Evolutionary conservation across 1,139 yeast genomes (phyloP).

Genomic region (Entelexis paramagnoliae): DNA sequence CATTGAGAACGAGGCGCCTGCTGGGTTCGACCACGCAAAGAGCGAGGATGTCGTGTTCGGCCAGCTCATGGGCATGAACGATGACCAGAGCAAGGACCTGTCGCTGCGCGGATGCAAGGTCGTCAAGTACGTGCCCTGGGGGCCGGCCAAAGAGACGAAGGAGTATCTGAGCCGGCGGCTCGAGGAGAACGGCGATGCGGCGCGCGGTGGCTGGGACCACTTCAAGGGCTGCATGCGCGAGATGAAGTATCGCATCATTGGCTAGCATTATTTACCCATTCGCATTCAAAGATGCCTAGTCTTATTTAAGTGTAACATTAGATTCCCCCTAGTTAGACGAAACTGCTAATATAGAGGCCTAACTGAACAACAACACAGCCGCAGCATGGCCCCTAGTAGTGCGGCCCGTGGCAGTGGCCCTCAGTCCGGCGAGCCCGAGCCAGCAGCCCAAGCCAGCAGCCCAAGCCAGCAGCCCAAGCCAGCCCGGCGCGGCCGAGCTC

Average conservation of each 20-base stretch:
- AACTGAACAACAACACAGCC: too few species aligned
- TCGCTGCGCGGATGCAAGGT: conserved; percentile 58
- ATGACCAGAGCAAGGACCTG: conserved; percentile 69
- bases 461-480: too few species aligned
- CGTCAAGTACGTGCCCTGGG: conserved; percentile 96
- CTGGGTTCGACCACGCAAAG: conserved; percentile 20
- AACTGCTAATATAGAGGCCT: too few species aligned
- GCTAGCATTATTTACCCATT: not conserved
- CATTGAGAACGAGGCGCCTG: conserved; percentile 32
- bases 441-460: too few species aligned
- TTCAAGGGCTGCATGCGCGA: conserved; percentile 19
- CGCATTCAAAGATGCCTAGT: not conserved
- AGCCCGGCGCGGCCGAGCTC: too few species aligned
- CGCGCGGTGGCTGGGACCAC: conserved; percentile 70
- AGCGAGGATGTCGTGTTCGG: conserved; percentile 61
- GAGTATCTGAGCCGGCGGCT: conserved; percentile 82
- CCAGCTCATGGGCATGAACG: conserved; percentile 94
- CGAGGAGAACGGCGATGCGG: conserved; percentile 96
- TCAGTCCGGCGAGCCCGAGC: too few species aligned
- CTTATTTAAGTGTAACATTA: conserved; percentile 4
- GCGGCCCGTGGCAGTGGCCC: too few species aligned
- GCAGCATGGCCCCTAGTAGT: too few species aligned
- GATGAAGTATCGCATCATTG: conserved; percentile 12
- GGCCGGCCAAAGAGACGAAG: conserved; percentile 89
- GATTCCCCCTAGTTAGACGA: not conserved